Conservation (phyloP, 1,284 basidiomycete genomes). For the Apiotrichum domesticum region DNA sequence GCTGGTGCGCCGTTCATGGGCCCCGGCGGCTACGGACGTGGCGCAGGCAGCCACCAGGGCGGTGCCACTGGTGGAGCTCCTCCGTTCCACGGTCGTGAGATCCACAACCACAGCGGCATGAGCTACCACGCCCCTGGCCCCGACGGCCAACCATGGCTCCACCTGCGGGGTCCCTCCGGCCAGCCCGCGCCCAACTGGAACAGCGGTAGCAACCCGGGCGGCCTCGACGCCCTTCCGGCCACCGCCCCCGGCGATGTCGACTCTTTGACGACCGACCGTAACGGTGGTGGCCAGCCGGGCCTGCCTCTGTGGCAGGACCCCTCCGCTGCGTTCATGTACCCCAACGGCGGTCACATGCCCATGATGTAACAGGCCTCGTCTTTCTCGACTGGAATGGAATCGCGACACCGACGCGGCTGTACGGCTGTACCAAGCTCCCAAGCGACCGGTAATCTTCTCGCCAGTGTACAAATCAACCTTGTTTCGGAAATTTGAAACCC, state of each 20-base stretch:
- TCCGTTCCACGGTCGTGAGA: slow-evolving; percentile 19
- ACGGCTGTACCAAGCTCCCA: neutral
- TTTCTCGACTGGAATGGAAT: neutral
- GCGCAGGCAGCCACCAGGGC: slow-evolving; percentile 6
- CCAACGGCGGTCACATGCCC: slow-evolving; percentile 18
- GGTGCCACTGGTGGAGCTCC: slow-evolving; percentile 13
- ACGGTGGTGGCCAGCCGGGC: slow-evolving; percentile 13
- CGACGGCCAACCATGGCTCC: slow-evolving; percentile 44
- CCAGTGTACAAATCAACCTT: slow-evolving; percentile 17
- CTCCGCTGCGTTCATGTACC: slow-evolving; percentile 20
- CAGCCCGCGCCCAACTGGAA: slow-evolving; percentile 39
- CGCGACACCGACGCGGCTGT: slow-evolving; percentile 16
- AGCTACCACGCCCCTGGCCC: slow-evolving; percentile 44
- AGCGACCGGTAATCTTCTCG: slow-evolving; percentile 6
- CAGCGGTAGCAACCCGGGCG: slow-evolving; percentile 7
- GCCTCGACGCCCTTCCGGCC: slow-evolving; percentile 19
- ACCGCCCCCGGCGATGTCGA: slow-evolving; percentile 19
- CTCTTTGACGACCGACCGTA: slow-evolving; percentile 12
- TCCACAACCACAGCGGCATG: slow-evolving; percentile 39
- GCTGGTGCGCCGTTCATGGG: slow-evolving; percentile 34
- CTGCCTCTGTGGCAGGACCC: slow-evolving; percentile 22
- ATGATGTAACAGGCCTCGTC: slow-evolving; percentile 15
- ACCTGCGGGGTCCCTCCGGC: slow-evolving; percentile 37
- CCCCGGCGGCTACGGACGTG: slow-evolving; percentile 24
- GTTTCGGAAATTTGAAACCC: slow-evolving; percentile 9